These are phyloP conservation scores for Arthrinium puccinioides DNA, from an alignment of 2,329 filamentous ascomycete genomes.

Conservation along the genomic window DNA sequence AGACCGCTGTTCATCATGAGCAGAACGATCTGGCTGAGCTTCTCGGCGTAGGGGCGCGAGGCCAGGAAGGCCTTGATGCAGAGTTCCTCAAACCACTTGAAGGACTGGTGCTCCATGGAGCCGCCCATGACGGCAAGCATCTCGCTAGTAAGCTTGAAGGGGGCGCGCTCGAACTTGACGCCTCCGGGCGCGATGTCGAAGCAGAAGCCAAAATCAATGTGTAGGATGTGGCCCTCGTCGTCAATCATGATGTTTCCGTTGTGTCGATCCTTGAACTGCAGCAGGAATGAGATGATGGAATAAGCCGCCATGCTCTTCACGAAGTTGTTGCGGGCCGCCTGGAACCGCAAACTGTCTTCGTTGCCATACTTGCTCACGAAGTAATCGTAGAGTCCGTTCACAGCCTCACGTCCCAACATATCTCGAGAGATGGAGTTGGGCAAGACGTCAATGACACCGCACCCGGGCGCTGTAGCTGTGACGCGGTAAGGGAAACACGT, in stretches of 20 bases:
- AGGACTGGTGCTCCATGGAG: slow-evolving; percentile 73
- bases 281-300: slow-evolving; percentile 88
- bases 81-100: slow-evolving; percentile 93
- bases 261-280: slow-evolving; percentile 98
- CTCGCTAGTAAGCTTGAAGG: slow-evolving; percentile 94
- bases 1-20: slow-evolving; percentile 95
- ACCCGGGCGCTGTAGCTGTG: slow-evolving; percentile 92
- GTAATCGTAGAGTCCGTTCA: slow-evolving; percentile 97
- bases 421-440: slow-evolving; percentile 97
- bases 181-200: slow-evolving; percentile 98
- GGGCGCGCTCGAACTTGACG: slow-evolving; percentile 93
- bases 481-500: slow-evolving; percentile 95
- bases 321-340: slow-evolving; percentile 92
- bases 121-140: slow-evolving; percentile 99
- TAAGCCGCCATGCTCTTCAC: slow-evolving; percentile 99
- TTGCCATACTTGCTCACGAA: slow-evolving; percentile 96
- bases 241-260: slow-evolving; percentile 99
- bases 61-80: slow-evolving; percentile 94
- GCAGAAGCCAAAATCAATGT: slow-evolving; percentile 99
- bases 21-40: slow-evolving; percentile 81
- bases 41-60: slow-evolving; percentile 76
- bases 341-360: slow-evolving; percentile 90
- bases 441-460: slow-evolving; percentile 95
- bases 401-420: slow-evolving; percentile 95
- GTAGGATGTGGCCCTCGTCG: slow-evolving; percentile 91